Percentiles rank a stretch among this genome's conserved stretches.
These are phyloP conservation scores for Amesomyces nigricolor DNA, from an alignment of 2,329 filamentous ascomycete species.

Conservation along the genomic window DNA sequence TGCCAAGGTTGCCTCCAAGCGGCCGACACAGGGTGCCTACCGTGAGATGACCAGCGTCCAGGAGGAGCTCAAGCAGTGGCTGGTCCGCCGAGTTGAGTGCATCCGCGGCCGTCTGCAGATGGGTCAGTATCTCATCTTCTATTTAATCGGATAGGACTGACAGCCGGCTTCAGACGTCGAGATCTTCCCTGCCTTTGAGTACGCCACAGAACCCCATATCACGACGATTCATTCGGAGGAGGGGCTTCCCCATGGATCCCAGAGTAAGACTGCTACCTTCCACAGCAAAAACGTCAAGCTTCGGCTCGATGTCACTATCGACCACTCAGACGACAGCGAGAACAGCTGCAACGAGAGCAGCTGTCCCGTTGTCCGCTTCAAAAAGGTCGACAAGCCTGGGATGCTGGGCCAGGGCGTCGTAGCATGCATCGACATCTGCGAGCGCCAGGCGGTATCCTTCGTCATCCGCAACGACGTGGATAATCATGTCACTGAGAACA, in stretches of 20 bases:
- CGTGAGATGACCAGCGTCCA: constrained; percentile 50
- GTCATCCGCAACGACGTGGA: constrained; percentile 58
- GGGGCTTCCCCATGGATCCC: constrained; percentile 34
- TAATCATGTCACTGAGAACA: constrained; percentile 51
- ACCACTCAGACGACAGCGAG: constrained; percentile 43
- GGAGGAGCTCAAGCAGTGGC: constrained; percentile 63
- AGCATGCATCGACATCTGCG: constrained; percentile 52
- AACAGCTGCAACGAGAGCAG: constrained; percentile 37
- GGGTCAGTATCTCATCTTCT: constrained; percentile 33
- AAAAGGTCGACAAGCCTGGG: constrained; percentile 45
- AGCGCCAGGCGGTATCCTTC: constrained; percentile 65
- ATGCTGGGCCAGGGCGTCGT: constrained; percentile 59
- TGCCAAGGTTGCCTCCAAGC: constrained; percentile 45
- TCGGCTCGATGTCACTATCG: constrained; percentile 62
- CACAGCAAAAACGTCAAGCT: constrained; percentile 53
- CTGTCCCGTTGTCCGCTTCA: constrained; percentile 51
- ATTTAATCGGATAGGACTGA: neutral
- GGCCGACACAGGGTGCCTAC: constrained; percentile 45
- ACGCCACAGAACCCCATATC: constrained; percentile 57
- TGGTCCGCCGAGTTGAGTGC: constrained; percentile 67
- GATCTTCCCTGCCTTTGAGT: constrained; percentile 67
- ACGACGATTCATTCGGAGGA: constrained; percentile 48
- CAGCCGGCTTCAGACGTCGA: constrained; percentile 45
- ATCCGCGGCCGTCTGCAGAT: constrained; percentile 61
- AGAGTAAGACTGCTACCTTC: constrained; percentile 60